phyloP scores from a whole-genome alignment of 2,329 filamentous ascomycete species.

The Trichothecium roseum region DNA sequence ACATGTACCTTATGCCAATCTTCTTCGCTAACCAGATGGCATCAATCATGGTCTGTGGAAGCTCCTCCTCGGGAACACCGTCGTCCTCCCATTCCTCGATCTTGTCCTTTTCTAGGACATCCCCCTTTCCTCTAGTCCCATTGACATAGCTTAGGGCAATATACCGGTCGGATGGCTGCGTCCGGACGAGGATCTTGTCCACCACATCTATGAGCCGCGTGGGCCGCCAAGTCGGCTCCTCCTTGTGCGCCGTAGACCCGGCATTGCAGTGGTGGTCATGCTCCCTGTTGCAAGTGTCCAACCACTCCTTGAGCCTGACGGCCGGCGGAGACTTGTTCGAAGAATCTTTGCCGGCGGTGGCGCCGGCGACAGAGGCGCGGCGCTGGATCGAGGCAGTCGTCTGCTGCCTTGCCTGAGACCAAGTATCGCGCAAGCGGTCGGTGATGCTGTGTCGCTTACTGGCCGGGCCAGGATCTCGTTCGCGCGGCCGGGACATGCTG shows the following conservation, averaged over 20 bases:
- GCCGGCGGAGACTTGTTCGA: no score
- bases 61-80: slow-evolving; percentile 22
- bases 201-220: slow-evolving; percentile 30
- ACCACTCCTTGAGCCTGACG: slow-evolving; percentile 21
- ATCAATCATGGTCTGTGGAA: slow-evolving; percentile 31
- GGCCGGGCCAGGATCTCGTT: slow-evolving; percentile 15
- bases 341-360: slow-evolving; percentile 7
- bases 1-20: slow-evolving; percentile 30
- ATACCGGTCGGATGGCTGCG: slow-evolving; percentile 28
- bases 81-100: slow-evolving; percentile 21
- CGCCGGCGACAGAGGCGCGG: slow-evolving; percentile 19
- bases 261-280: slow-evolving; percentile 28
- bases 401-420: slow-evolving; percentile 20
- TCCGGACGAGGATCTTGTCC: slow-evolving; percentile 25
- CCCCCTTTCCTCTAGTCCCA: background rate
- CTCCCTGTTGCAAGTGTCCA: slow-evolving; percentile 30
- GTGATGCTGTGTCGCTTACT: slow-evolving; percentile 30
- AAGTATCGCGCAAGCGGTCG: slow-evolving; percentile 24
- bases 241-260: background rate
- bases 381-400: slow-evolving; percentile 14
- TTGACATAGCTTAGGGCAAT: slow-evolving; percentile 34
- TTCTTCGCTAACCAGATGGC: slow-evolving; percentile 33
- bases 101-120: slow-evolving; percentile 24
- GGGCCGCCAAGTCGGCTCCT: slow-evolving; percentile 24
- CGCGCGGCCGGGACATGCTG: slow-evolving; percentile 8